A percentile compares a stretch with the other conserved stretches of the same genome.
Conservation (phyloP, 345 rosid species). For the Laguncularia racemosa region DNA sequence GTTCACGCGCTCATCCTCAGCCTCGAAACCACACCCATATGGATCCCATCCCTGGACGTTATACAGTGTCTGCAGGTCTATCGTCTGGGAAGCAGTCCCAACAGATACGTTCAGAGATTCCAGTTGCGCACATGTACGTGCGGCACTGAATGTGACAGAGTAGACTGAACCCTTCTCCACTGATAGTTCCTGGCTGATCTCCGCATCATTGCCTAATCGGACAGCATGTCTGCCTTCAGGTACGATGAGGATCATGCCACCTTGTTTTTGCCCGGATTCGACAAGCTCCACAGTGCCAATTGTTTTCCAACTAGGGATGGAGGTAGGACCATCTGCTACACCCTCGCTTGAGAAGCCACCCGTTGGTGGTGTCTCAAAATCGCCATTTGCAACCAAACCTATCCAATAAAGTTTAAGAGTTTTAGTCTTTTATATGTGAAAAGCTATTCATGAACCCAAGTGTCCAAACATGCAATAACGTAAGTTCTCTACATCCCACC, state of each 20-base stretch:
- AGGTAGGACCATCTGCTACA: constrained; percentile 30
- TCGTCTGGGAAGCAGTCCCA: constrained; percentile 59
- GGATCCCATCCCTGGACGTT: constrained; percentile 99
- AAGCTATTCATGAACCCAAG: neutral
- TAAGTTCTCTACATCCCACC: too few species aligned
- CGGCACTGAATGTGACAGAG: constrained; percentile 93
- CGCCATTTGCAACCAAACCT: constrained; percentile 75
- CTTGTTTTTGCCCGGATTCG: constrained; percentile 76
- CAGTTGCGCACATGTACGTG: constrained; percentile 97
- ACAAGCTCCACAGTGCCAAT: constrained; percentile 80
- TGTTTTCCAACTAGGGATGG: constrained; percentile 67
- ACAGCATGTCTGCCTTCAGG: constrained; percentile 84
- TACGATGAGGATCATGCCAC: constrained; percentile 96
- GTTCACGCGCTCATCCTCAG: constrained; percentile 41
- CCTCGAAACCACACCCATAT: constrained; percentile 84
- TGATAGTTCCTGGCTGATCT: constrained; percentile 77
- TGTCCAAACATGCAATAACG: too few species aligned
- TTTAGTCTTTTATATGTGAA: neutral
- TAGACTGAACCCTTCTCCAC: constrained; percentile 81
- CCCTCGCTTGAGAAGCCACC: constrained; percentile 65
- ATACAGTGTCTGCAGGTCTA: constrained; percentile 87
- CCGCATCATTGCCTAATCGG: constrained; percentile 85
- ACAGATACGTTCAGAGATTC: constrained; percentile 92
- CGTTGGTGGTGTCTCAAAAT: constrained; percentile 65
- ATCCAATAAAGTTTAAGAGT: neutral